Percentiles rank a stretch among this genome's conserved stretches.
Conservation (phyloP, 1,284 basidiomycete genomes). For the Inonotus hispidus region DNA sequence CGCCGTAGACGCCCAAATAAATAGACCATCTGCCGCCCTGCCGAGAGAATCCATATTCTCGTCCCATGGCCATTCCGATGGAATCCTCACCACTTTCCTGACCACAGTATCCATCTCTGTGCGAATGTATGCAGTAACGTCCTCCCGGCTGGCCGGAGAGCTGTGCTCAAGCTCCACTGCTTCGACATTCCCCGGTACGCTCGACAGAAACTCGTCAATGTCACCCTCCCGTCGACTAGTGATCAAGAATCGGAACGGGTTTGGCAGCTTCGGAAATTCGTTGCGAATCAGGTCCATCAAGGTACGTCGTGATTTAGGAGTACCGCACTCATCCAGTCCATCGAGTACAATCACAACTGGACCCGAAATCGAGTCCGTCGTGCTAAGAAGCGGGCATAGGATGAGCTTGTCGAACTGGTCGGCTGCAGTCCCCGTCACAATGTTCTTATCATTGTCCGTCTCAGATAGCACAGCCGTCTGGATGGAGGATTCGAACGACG, state of each 20-base stretch:
- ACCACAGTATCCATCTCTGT: background rate
- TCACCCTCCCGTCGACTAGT: background rate
- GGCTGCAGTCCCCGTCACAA: background rate
- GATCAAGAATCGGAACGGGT: background rate
- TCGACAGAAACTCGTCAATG: background rate
- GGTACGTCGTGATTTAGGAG: background rate
- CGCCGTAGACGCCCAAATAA: background rate
- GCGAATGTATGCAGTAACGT: background rate
- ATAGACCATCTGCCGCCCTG: background rate
- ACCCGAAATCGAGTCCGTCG: background rate
- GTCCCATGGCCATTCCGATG: constrained; percentile 1
- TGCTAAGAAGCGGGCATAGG: background rate
- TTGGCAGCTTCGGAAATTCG: background rate
- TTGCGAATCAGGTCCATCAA: background rate
- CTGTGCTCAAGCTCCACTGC: background rate
- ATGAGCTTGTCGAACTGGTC: background rate
- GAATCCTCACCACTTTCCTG: background rate
- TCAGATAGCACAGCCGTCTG: background rate
- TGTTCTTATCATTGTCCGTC: background rate
- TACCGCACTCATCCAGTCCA: constrained; percentile 4
- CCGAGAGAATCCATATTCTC: background rate
- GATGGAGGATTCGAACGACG: background rate
- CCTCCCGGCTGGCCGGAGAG: background rate
- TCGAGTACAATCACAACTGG: constrained; percentile 28
- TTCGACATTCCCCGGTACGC: background rate